phyloP scores from a whole-genome alignment of 164 flowering plant genomes.

The Annona squamosa region DNA sequence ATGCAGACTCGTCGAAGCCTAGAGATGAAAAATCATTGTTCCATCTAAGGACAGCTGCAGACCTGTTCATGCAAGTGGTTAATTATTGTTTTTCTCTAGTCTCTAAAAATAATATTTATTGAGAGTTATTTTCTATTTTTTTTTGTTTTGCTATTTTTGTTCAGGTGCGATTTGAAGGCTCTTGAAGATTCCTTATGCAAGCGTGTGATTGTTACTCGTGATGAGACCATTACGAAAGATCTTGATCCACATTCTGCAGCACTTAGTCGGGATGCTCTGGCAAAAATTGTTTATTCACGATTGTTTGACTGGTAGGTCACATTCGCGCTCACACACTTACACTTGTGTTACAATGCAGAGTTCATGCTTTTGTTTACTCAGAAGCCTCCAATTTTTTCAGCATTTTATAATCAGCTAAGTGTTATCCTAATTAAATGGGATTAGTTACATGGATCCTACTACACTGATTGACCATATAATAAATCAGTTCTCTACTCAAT shows the following conservation, averaged over 20 bases:
- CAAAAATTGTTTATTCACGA: conserved; percentile 68
- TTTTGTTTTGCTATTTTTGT: conserved; percentile 2
- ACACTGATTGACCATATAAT: too few species aligned
- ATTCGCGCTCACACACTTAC: background rate
- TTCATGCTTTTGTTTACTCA: background rate
- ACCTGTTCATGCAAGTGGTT: conserved; percentile 56
- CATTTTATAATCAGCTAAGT: background rate
- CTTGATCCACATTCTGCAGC: conserved; percentile 76
- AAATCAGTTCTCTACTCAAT: too few species aligned
- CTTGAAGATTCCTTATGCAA: conserved; percentile 84
- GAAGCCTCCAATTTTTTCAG: background rate
- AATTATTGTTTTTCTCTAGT: background rate
- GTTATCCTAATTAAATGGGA: too few species aligned
- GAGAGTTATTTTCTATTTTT: too few species aligned
- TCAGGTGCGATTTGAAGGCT: conserved; percentile 77
- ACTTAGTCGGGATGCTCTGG: conserved; percentile 79
- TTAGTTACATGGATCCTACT: too few species aligned
- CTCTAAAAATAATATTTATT: background rate
- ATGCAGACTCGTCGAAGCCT: conserved; percentile 71
- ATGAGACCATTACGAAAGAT: conserved; percentile 74
- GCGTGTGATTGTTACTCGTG: conserved; percentile 83
- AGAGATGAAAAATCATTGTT: conserved; percentile 67
- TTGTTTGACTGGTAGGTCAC: conserved; percentile 76
- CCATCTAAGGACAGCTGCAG: conserved; percentile 74
- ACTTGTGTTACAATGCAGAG: background rate